A percentile compares a stretch with the other conserved stretches of the same genome.
Conservation (phyloP, 371 early-diverging fungal genomes). For the Mortierella sp. region DNA sequence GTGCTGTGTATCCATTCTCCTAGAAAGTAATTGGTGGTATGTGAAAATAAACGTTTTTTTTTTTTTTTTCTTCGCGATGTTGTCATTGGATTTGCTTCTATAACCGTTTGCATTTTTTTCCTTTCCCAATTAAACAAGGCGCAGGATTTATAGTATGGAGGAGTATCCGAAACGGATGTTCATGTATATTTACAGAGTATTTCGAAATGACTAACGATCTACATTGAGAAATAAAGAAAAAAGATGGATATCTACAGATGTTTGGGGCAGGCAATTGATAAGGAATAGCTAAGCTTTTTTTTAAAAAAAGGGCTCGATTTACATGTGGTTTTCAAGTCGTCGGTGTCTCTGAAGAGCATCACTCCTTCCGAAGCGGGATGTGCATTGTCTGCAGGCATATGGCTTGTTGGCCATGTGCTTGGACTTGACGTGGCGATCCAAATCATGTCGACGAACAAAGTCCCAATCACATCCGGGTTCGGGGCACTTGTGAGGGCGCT, state of each 20-base stretch:
- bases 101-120: too few relatives aligned
- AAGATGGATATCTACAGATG: slow-evolving; percentile 5
- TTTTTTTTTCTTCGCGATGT: too few relatives aligned
- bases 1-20: too few relatives aligned
- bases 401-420: slow-evolving; percentile 57
- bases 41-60: too few relatives aligned
- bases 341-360: slow-evolving; percentile 53
- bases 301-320: background rate
- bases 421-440: slow-evolving; percentile 78
- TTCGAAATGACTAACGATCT: too few relatives aligned
- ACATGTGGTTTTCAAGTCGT: slow-evolving; percentile 48
- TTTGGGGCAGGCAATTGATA: background rate
- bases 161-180: background rate
- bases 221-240: background rate
- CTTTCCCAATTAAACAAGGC: too few relatives aligned
- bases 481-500: slow-evolving; percentile 72
- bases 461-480: slow-evolving; percentile 70
- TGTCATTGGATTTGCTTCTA: too few relatives aligned
- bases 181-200: slow-evolving; percentile 11
- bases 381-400: slow-evolving; percentile 49
- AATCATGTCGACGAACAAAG: slow-evolving; percentile 83
- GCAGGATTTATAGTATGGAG: too few relatives aligned
- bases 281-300: background rate
- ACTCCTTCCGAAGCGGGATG: slow-evolving; percentile 48
- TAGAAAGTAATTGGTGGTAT: too few relatives aligned